Evolutionary conservation across 2,329 filamentous ascomycete genomes (phyloP), one percentile per base, ranked within the genome.

Genomic region (Cephalotrichum gorgonifer): DNA sequence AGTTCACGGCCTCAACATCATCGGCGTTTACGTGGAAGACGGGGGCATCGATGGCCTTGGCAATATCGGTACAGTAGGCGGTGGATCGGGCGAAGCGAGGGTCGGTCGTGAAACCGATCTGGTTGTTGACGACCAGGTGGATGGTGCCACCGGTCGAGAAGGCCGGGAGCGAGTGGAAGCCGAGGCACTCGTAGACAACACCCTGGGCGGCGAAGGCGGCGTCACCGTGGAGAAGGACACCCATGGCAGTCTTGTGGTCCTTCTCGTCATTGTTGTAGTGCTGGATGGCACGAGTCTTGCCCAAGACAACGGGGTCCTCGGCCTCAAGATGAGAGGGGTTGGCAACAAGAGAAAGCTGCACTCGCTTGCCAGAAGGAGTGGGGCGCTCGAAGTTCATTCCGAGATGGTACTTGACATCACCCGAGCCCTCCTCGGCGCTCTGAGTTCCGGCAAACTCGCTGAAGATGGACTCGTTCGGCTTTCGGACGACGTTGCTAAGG

Each of bases 361-460:
- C 93, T 55, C 93, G 93, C 80, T 97, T 97, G 60, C 93, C 93
- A 41, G 91, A 97, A 51, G 93, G 93, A 9, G 93, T 98, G 49
- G 93, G 93, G 54, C 93, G 88, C 75, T 98, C 93, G 58, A 98
- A 98, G 76, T 98, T 98, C 93, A 98, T 98, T 64, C 93, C 93
- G 61, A 98, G 75, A 74, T 98, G 93, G 74, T 98, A 98, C 72
- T 98, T 98, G 70, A 98, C 93, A 67, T 98, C 93, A 60, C 93
- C 93, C 51, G 93, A 97, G 52, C 93, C 93, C 72, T 98, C 91
- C 58, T 87, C 86, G 49, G 88, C 87, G 63, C 88, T 88, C 22
- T 86, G 74, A 43, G 85, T 88, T 59, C 93, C 93, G 54, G 88
- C 86, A 62, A 98, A 98, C 69, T 98, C 93, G 65, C 87, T 95